These are phyloP conservation scores for Phytophthora tentaculata DNA, from an alignment of 352 stramenopile genomes.

Conservation along the genomic window DNA sequence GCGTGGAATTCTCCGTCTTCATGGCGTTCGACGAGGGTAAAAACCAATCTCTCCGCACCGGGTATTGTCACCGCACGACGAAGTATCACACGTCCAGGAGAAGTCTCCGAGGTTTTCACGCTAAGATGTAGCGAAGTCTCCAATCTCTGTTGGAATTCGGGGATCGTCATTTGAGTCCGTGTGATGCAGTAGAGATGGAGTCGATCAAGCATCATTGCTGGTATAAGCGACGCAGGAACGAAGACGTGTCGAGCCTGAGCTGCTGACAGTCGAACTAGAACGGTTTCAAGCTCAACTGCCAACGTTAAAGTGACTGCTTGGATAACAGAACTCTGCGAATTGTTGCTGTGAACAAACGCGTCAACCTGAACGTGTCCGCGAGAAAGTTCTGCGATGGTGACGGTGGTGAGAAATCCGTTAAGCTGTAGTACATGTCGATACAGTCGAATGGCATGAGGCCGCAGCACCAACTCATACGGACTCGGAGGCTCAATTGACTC, in stretches of 20 bases:
- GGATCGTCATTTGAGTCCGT: constrained; percentile 22
- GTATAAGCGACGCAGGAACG: constrained; percentile 38
- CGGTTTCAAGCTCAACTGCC: constrained; percentile 58
- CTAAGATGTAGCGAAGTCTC: constrained; percentile 17
- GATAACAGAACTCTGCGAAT: not conserved
- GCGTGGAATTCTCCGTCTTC: constrained; percentile 28
- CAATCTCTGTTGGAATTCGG: constrained; percentile 17
- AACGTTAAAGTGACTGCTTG: constrained; percentile 20
- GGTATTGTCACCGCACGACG: constrained; percentile 34
- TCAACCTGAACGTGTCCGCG: constrained; percentile 70
- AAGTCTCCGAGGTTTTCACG: constrained; percentile 25
- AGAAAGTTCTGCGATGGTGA: constrained; percentile 71
- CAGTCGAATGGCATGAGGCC: constrained; percentile 54
- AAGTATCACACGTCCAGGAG: constrained; percentile 35
- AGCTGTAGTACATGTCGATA: constrained; percentile 59
- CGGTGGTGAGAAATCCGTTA: constrained; percentile 47
- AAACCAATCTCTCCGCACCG: constrained; percentile 22
- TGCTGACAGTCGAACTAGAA: constrained; percentile 60
- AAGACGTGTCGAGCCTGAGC: constrained; percentile 37
- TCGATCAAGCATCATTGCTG: constrained; percentile 62
- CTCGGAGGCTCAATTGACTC: constrained; percentile 20
- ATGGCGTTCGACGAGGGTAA: constrained; percentile 33
- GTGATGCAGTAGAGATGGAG: constrained; percentile 55
- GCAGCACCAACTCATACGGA: constrained; percentile 50
- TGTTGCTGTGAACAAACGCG: constrained; percentile 50